Base-by-base conservation (phyloP, 352 stramenopile genomes). In the Phytophthora pini region DNA sequence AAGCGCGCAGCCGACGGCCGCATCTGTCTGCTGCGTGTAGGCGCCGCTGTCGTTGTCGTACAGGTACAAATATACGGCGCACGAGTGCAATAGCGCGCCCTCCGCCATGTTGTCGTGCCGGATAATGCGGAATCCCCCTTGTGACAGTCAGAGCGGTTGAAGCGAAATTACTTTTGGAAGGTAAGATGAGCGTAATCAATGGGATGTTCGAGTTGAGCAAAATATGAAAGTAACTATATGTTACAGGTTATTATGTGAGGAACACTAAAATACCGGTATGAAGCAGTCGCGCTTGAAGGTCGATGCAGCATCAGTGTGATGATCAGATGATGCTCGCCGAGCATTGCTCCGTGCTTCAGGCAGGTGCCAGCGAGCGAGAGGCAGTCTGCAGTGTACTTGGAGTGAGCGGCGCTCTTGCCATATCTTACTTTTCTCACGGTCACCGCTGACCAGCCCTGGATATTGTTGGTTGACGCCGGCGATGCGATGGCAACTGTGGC, bases 51-150 rank as follows among this genome's bases (percentile, higher is more conserved):
- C 46, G 15, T 74, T 54, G 58, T 94, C 81, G 56, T 89, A 91
- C 13, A 72, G 52, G 61, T 91, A 92, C 38, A 92, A 68, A 57
- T 94, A 94, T 31, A 93, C 82, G 26, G 79, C 74, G 50, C 77
- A 78, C 49, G 82, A 87, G 72, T 91, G 79, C 62, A 93, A 74
- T 31, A 94, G 70, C 60, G 69, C 64, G 68, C 20, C 41, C 24
- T 79, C 71, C 34, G 72, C 56, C 80, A 86, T 88, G 13, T 24
- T 6, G 27, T 59, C 12, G 41, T 39, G 45, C 10, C 27, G 52
- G 9, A 45, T 45, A 41, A 20, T 59, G 52, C 32, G 24, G 20
- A 57, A 31, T 40, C 38, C 38, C 38, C 38, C 13, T 43, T 43
- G n/a, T 43, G 38, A 43, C 38, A 43, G 38, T 43, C 13, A 20